Base-by-base conservation (phyloP, 1,139 yeast species). In the Zygoascus sp. region DNA sequence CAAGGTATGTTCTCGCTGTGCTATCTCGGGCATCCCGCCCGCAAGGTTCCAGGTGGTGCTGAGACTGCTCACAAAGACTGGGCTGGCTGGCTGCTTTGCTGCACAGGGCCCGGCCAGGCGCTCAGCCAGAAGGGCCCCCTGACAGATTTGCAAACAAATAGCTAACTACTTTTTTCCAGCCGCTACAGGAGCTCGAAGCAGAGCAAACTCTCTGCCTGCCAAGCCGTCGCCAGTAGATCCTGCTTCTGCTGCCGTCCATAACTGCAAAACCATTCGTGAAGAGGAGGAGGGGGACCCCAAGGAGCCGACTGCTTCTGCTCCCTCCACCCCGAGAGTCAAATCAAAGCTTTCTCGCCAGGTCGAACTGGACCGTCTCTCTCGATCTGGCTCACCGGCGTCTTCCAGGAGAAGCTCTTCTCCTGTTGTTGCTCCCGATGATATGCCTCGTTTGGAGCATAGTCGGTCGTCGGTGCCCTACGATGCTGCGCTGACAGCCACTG, bases 151-250 rank as follows among this genome's bases (percentile, higher is more conserved):
- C n/a, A n/a, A n/a, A n/a, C n/a, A n/a, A n/a, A n/a, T n/a, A n/a
- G n/a, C n/a, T n/a, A 9, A 17, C 11, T 11, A 22, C 19, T 37
- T 16, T 21, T 19, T 11, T 20, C 30, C 35, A 40, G 35, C 13
- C 15, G 19, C 41, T 25, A 16, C 25, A n/a, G 44, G 40, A 8
- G 15, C 36, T 2, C 32, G 45, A 36, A 28, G 19, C 15, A 35
- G 45, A 28, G 39, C 45, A 19, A 42, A 42, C 21, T 42, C 45
- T 8, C 17, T 35, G 16, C 44, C 44, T 23, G 13, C 25, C 6
- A 22, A 32, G 20, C 30, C 34, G n/a, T 15, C 28, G 19, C 27
- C 37, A 13, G 11, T 37, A 21, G 28, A 17, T 9, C 13, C 25
- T 11, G 22, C 25, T 20, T 10, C 11, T 3, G n/a, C 28, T n/a